phyloP scores from a whole-genome alignment of 257 asterid genomes.

The Ilex asprella region DNA sequence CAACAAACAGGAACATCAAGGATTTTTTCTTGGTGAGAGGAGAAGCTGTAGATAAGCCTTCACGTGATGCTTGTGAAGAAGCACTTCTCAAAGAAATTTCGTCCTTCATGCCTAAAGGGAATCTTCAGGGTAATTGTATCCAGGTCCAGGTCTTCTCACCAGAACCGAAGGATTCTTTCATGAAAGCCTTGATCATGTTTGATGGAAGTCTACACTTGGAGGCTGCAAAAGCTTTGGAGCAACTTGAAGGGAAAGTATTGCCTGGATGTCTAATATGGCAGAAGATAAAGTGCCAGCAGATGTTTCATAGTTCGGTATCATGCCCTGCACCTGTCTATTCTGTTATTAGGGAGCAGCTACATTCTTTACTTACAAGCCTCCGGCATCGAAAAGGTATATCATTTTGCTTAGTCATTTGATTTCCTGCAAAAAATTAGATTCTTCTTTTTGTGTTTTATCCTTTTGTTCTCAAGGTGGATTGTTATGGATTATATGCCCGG shows the following conservation, averaged over 20 bases:
- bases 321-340: constrained; percentile 70
- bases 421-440: not conserved
- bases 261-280: constrained; percentile 80
- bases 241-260: constrained; percentile 63
- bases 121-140: constrained; percentile 37
- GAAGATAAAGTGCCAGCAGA: constrained; percentile 63
- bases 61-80: constrained; percentile 53
- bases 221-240: constrained; percentile 89
- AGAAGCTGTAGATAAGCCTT: constrained; percentile 46
- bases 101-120: constrained; percentile 76
- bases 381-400: constrained; percentile 41
- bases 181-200: constrained; percentile 63
- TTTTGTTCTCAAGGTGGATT: too few relatives aligned
- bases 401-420: not conserved
- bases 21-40: constrained; percentile 60
- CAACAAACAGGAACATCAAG: constrained; percentile 39
- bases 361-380: constrained; percentile 41
- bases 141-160: constrained; percentile 72
- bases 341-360: constrained; percentile 49
- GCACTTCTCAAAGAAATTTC: constrained; percentile 61
- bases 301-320: constrained; percentile 72
- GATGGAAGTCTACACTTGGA: constrained; percentile 82
- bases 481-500: too few relatives aligned
- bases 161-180: constrained; percentile 37
- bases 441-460: too few relatives aligned